Conservation (phyloP, 805 yeast species). For the Candida montana region DNA sequence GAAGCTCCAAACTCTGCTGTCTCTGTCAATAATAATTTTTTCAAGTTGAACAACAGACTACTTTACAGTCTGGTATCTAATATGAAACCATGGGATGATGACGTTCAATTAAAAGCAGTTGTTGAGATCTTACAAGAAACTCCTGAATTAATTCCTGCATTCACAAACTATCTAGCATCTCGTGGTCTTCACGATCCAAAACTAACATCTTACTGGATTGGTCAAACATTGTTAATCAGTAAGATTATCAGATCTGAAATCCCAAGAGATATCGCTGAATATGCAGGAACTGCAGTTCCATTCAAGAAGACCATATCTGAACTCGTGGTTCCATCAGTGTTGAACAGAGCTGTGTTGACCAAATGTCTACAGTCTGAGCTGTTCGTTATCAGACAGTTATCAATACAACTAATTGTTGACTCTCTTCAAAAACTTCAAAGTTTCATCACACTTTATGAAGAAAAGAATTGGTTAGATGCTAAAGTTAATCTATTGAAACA, state of each 20-base stretch:
- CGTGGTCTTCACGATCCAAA: conserved; percentile 77
- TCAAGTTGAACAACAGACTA: conserved; percentile 62
- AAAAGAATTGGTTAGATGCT: conserved; percentile 37
- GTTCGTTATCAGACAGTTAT: conserved; percentile 54
- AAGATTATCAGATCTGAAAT: conserved; percentile 54
- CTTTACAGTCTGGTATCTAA: conserved; percentile 55
- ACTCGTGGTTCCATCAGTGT: conserved; percentile 56
- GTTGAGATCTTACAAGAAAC: conserved; percentile 43
- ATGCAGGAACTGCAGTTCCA: conserved; percentile 28
- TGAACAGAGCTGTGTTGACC: conserved; percentile 51
- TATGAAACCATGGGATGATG: conserved; percentile 80
- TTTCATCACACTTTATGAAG: conserved; percentile 32
- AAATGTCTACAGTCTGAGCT: conserved; percentile 51
- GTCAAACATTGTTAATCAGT: conserved; percentile 58
- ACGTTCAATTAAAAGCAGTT: conserved; percentile 51
- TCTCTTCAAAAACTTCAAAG: conserved; percentile 48
- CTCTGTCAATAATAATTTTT: conserved; percentile 43
- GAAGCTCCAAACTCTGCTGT: conserved; percentile 21
- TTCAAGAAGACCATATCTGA: conserved; percentile 40
- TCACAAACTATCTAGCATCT: conserved; percentile 50
- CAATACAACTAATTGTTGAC: conserved; percentile 53
- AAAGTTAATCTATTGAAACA: conserved; percentile 30
- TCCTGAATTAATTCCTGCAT: conserved; percentile 74
- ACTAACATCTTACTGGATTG: conserved; percentile 76
- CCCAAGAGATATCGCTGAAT: conserved; percentile 35